Base-by-base conservation (phyloP, 179 eudicot species). In the Kewa caespitosa region DNA sequence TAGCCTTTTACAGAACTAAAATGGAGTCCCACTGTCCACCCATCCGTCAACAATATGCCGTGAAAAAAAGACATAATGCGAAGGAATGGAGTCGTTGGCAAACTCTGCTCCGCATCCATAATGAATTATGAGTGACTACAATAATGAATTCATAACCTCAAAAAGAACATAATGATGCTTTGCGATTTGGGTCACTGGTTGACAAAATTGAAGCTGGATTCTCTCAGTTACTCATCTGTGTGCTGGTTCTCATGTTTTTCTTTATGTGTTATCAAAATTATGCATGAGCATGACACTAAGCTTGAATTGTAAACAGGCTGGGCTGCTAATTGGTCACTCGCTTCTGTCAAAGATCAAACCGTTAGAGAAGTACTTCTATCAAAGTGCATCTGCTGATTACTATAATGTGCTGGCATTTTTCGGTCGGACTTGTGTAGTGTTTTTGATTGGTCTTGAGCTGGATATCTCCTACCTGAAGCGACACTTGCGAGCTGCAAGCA, bases 401-500 rank as follows among this genome's bases (percentile, higher is more conserved):
- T 93, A 91, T 46, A 92, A 93, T 77, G 86, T 88, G 28, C 62
- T 91, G 81, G 86, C 92, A 18, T 78, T 93, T 42, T 89, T 86
- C 18, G 83, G 91, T 14, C 85, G 99, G 43, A 89, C 91, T 30
- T 78, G 86, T 27, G 85, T 95, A 52, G 90, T 95, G 82, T 95
- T 93, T 78, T 75, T 93, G 38, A 86, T 95, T 5, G 99, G 99
- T 22, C 94, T 95, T 28, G 98, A 93, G 77, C 83, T 88, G 10
- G 99, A 96, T 55, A 64, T 90, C 20, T 82, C 85, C 9, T 96
- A 84, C 72, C 52, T 91, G 34, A 73, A 63, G 59, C 91, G 91
- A 12, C 89, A 90, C 75, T 46, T 91, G 1, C 89, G 87, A 6
- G 78, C 84, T 48, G 91, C 93, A 22, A 61, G 65, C 80, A 72